phyloP scores from a whole-genome alignment of 108 stramenopile genomes.

The Cyclotella kingstonii region DNA sequence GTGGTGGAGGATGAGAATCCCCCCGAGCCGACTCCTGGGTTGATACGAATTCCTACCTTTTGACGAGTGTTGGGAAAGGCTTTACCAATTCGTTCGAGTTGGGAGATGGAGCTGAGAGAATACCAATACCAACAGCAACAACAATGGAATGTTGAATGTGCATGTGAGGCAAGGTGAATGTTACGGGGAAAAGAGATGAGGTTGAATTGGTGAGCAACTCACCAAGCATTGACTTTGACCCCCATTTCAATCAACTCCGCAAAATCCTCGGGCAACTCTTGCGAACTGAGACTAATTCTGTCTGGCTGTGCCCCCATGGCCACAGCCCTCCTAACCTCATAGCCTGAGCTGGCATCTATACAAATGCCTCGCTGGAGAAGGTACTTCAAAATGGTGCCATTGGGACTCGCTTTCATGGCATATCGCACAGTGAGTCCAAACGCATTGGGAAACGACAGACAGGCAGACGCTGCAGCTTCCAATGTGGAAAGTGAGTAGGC shows the following conservation, averaged over 20 bases:
- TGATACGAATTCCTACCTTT: slow-evolving; percentile 93
- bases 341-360: slow-evolving; percentile 94
- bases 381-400: slow-evolving; percentile 85
- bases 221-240: slow-evolving; percentile 85
- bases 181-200: neutral
- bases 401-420: slow-evolving; percentile 98
- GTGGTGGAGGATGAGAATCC: slow-evolving; percentile 91
- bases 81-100: slow-evolving; percentile 87
- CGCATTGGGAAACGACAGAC: slow-evolving; percentile 94
- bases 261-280: slow-evolving; percentile 92
- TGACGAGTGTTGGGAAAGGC: slow-evolving; percentile 75
- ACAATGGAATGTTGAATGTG: neutral
- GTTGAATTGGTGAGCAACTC: no score
- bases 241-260: slow-evolving; percentile 78
- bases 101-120: slow-evolving; percentile 76
- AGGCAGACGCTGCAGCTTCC: slow-evolving; percentile 74
- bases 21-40: slow-evolving; percentile 96
- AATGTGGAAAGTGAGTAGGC: slow-evolving; percentile 91
- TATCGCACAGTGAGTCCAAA: slow-evolving; percentile 96
- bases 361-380: slow-evolving; percentile 88
- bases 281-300: slow-evolving; percentile 90
- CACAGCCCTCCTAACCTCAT: slow-evolving; percentile 91
- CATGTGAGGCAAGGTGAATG: neutral
- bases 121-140: neutral
- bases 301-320: slow-evolving; percentile 81